Evolutionary conservation across 2,329 filamentous ascomycete species (phyloP), one percentile per base, ranked within the genome.

Genomic region (Arthrobotrys megalospora): DNA sequence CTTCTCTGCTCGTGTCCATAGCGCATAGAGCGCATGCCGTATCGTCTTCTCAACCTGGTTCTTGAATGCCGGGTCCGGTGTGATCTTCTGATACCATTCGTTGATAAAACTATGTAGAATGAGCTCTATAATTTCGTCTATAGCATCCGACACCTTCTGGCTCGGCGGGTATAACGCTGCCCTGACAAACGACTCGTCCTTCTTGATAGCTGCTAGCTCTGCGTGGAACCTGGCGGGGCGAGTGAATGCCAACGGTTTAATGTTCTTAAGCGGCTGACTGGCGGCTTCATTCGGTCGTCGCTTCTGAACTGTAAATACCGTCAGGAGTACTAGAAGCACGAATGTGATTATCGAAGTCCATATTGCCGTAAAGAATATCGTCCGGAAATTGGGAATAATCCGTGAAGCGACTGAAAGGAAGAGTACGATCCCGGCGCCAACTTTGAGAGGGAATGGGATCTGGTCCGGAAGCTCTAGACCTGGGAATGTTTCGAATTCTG

Each of bases 21-120:
- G 86, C 81, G 89, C 90, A 60, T 87, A 86, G 79, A 98, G 85
- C 11, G 92, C 93, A 76, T 89, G 86, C 53, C 96, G 90, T 80
- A 97, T 89, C 3, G 90, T 89, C 80, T 88, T 90, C 84, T 99
- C 95, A 73, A 98, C 91, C 85, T 97, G 92, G 83, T 97, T 92
- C 71, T 91, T 87, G 82, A 99, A 99, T 0, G 89, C 88, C 1
- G 91, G 90, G 82, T 91, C 93, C 80, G 87, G 88, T 85, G 93
- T 97, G 83, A 99, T 97, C 82, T 90, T 89, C 36, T 88, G 88
- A 84, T 97, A 98, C 96, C 96, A 99, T 55, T 91, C 91, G 73
- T 88, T 89, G 72, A 99, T 90, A 83, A 97, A 97, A 83, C 97
- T 93, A 80, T 92, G 89, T 80, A 93, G 85, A 65, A 97, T 89